Evolutionary conservation across 192 early-diverging fungal species (phyloP).

Genomic region (Endogone sp.): DNA sequence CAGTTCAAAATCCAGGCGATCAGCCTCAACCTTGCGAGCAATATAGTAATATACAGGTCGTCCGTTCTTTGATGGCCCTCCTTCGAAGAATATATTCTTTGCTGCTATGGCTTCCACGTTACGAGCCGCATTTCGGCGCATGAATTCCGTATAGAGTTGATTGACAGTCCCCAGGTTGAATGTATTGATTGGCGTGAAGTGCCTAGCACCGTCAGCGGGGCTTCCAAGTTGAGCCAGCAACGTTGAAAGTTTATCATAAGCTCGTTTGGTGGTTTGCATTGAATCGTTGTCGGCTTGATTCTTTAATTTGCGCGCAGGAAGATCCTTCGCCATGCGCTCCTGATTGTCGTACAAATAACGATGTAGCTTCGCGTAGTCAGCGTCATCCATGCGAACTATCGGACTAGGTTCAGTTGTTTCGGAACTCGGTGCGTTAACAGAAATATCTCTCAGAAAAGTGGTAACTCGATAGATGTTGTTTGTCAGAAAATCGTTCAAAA

Average conservation of each 20-base stretch:
- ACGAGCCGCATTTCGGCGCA: constrained; percentile 65
- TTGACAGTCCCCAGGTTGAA: constrained; percentile 45
- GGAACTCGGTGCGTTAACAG: constrained; percentile 34
- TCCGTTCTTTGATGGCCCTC: constrained; percentile 65
- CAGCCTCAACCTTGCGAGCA: constrained; percentile 66
- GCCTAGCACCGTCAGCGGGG: constrained; percentile 64
- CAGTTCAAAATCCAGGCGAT: constrained; percentile 81
- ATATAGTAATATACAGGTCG: constrained; percentile 86
- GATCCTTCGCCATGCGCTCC: constrained; percentile 64
- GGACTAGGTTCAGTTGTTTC: neutral
- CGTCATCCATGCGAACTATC: constrained; percentile 25
- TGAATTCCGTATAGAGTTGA: constrained; percentile 59
- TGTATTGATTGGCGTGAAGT: constrained; percentile 39
- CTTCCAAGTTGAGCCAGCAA: constrained; percentile 87
- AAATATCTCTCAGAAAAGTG: constrained; percentile 76
- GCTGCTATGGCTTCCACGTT: constrained; percentile 62
- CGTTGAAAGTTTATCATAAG: constrained; percentile 78
- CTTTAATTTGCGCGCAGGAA: constrained; percentile 51
- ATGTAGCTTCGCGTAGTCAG: constrained; percentile 39
- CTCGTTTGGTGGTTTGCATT: constrained; percentile 46
- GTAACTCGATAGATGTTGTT: constrained; percentile 79
- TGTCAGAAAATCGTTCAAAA: constrained; percentile 84
- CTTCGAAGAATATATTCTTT: constrained; percentile 79
- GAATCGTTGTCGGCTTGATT: neutral
- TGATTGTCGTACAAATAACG: constrained; percentile 64